Conservation (phyloP, 805 yeast species). For the Candida multigemmis region DNA sequence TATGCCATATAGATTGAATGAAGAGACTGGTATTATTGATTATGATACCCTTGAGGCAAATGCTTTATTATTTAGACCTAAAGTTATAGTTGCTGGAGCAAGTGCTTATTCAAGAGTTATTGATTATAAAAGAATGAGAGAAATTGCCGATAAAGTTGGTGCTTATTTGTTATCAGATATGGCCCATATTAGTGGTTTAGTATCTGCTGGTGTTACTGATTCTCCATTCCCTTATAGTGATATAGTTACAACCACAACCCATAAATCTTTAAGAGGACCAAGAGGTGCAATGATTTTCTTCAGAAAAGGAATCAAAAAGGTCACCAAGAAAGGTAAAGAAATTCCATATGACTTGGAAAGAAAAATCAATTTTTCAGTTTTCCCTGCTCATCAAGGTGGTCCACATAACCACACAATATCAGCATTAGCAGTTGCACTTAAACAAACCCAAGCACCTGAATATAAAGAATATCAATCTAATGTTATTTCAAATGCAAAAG, state of each 20-base stretch:
- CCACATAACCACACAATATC: conserved; percentile 99
- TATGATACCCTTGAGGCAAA: conserved; percentile 90
- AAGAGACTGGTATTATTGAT: conserved; percentile 89
- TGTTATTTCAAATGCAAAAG: conserved; percentile 82
- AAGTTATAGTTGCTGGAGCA: conserved; percentile 94
- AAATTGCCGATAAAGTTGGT: conserved; percentile 94
- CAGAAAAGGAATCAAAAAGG: conserved; percentile 89
- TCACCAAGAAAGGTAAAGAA: conserved; percentile 89
- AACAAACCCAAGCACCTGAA: conserved; percentile 88
- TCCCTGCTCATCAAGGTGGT: conserved; percentile 99
- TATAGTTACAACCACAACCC: conserved; percentile 97
- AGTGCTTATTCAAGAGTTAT: conserved; percentile 96
- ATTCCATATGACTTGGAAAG: conserved; percentile 84
- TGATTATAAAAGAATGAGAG: conserved; percentile 94
- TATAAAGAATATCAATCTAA: conserved; percentile 83
- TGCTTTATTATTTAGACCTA: conserved; percentile 90
- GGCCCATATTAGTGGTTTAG: conserved; percentile 97
- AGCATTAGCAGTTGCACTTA: conserved; percentile 93
- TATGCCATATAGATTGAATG: conserved; percentile 94
- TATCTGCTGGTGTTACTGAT: conserved; percentile 92
- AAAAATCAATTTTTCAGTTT: conserved; percentile 94
- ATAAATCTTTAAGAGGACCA: conserved; percentile 98
- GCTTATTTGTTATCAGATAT: conserved; percentile 94
- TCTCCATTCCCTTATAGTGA: conserved; percentile 97
- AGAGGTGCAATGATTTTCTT: conserved; percentile 99